Evolutionary conservation across 345 rosid genomes (phyloP).

Genomic region (Bruguiera parviflora): DNA sequence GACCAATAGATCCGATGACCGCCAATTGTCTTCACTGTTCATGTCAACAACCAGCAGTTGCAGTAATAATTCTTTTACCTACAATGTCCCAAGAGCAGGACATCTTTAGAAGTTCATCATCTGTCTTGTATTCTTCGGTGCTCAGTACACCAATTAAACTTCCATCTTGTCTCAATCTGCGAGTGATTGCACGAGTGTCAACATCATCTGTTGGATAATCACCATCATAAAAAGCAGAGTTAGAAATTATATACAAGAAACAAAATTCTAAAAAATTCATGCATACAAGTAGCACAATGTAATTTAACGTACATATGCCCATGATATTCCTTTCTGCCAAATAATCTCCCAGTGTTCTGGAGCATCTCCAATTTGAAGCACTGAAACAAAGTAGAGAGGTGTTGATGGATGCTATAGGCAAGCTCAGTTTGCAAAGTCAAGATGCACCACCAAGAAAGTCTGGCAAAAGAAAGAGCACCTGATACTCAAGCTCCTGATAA

Average conservation of each 20-base stretch:
- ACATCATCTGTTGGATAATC: slow-evolving; percentile 61
- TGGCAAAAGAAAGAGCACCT: slow-evolving; percentile 30
- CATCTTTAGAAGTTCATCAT: slow-evolving; percentile 75
- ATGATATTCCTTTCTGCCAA: slow-evolving; percentile 83
- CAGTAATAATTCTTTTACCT: slow-evolving; percentile 34
- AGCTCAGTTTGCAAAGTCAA: neutral
- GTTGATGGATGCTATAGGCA: neutral
- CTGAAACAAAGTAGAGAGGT: slow-evolving; percentile 36
- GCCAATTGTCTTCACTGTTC: neutral
- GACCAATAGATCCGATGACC: slow-evolving; percentile 10
- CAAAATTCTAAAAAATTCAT: too few species aligned
- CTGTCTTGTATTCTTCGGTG: slow-evolving; percentile 72
- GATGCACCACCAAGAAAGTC: neutral
- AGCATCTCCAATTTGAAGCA: slow-evolving; percentile 93
- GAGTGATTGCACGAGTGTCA: slow-evolving; percentile 95
- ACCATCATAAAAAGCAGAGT: slow-evolving; percentile 11
- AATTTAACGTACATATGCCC: slow-evolving; percentile 69
- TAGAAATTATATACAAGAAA: neutral
- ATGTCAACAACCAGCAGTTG: neutral
- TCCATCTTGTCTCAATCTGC: slow-evolving; percentile 91
- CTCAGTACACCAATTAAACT: slow-evolving; percentile 92
- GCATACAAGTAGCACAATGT: neutral
- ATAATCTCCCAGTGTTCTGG: slow-evolving; percentile 71
- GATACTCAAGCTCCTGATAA: slow-evolving; percentile 79
- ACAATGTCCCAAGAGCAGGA: slow-evolving; percentile 93